phyloP scores from a whole-genome alignment of 768 basidiomycete species.

The Leccinellum rugosiceps region DNA sequence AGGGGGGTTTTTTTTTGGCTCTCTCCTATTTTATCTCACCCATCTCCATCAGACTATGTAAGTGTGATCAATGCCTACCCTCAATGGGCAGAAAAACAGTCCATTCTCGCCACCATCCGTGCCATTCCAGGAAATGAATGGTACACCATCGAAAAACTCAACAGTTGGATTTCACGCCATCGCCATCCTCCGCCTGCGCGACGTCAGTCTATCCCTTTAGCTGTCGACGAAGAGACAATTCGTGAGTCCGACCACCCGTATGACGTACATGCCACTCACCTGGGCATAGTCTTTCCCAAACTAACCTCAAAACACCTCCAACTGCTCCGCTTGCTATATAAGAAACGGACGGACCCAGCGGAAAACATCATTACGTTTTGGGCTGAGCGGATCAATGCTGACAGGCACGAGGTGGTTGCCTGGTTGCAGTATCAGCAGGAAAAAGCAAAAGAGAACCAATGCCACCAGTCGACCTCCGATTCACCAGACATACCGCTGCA shows the following conservation, averaged over 20 bases:
- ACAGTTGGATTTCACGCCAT: conserved; percentile 23
- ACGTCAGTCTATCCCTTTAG: background rate
- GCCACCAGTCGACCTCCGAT: background rate
- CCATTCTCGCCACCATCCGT: conserved; percentile 11
- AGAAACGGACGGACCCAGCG: conserved; percentile 11
- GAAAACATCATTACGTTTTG: conserved; percentile 26
- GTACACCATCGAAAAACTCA: conserved; percentile 16
- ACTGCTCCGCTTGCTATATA: conserved; percentile 20
- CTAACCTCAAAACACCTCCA: conserved; percentile 22
- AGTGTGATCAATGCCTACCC: conserved; percentile 15
- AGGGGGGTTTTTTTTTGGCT: background rate
- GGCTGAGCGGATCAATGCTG: conserved; percentile 22
- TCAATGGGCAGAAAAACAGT: conserved; percentile 5
- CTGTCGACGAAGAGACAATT: conserved; percentile 24
- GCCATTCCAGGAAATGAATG: conserved; percentile 23
- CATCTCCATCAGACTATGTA: conserved; percentile 19
- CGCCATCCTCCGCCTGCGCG: conserved; percentile 5
- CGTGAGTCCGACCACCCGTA: conserved; percentile 15
- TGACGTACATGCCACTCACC: conserved; percentile 3
- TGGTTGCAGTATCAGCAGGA: conserved; percentile 31
- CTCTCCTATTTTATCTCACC: background rate
- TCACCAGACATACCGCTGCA: conserved; percentile 13
- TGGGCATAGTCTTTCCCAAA: conserved; percentile 23
- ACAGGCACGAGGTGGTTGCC: conserved; percentile 14
- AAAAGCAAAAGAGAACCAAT: conserved; percentile 13